These are phyloP conservation scores for Pyrenochaeta sp. DNA, from an alignment of 2,329 filamentous ascomycete species.

Conservation along the genomic window DNA sequence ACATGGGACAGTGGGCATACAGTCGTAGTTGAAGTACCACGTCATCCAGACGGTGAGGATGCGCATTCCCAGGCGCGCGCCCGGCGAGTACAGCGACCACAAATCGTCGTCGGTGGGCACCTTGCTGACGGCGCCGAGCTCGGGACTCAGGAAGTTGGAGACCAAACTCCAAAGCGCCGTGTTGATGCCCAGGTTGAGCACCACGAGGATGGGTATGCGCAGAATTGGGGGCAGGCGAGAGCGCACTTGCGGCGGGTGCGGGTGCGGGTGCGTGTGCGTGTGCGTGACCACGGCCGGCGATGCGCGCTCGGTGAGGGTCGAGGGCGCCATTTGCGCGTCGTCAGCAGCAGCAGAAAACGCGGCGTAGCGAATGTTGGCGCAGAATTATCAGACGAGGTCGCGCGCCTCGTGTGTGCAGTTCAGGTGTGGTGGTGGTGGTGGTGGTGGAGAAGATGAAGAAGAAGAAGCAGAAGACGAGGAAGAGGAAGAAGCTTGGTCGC, in stretches of 20 bases:
- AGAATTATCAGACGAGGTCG: slow-evolving; percentile 11
- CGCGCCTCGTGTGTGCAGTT: slow-evolving; percentile 23
- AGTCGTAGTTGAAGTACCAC: slow-evolving; percentile 79
- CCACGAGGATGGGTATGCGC: slow-evolving; percentile 55
- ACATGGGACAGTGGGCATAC: slow-evolving; percentile 55
- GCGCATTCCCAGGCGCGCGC: slow-evolving; percentile 65
- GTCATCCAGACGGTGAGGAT: slow-evolving; percentile 72
- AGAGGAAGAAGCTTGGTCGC: too few species aligned
- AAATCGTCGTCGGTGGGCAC: slow-evolving; percentile 66
- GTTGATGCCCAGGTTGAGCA: slow-evolving; percentile 68
- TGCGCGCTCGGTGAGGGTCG: slow-evolving; percentile 36
- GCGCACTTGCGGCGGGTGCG: slow-evolving; percentile 45
- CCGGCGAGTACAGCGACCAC: slow-evolving; percentile 60
- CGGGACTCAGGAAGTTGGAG: slow-evolving; percentile 67
- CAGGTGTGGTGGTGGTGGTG: slow-evolving; percentile 6
- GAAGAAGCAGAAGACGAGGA: too few species aligned
- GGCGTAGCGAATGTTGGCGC: slow-evolving; percentile 6
- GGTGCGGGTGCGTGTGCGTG: slow-evolving; percentile 32
- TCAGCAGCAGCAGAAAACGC: slow-evolving; percentile 1
- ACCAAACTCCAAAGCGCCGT: slow-evolving; percentile 70
- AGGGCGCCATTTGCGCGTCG: slow-evolving; percentile 33
- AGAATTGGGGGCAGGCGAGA: slow-evolving; percentile 47
- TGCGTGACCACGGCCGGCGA: slow-evolving; percentile 36
- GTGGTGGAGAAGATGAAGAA: too few species aligned
- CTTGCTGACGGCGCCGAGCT: slow-evolving; percentile 73